Base-by-base conservation (phyloP, 108 stramenopile genomes). In the Mayamaea pseudoterrestris region DNA sequence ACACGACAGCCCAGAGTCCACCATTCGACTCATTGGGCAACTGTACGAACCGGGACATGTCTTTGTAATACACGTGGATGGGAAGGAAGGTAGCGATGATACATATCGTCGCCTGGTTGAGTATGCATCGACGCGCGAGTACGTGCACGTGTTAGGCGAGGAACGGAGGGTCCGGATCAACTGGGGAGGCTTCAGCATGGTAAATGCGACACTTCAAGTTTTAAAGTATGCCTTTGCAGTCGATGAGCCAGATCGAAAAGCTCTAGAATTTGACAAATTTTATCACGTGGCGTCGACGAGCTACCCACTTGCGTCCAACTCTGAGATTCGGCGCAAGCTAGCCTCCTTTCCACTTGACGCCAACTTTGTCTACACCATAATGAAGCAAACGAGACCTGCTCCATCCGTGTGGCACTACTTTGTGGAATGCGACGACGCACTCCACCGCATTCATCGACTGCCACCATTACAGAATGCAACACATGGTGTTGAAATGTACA, bases 151-250 rank as follows among this genome's bases (percentile, higher is more conserved):
- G 0, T 44, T 92, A 9, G 76, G 74, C 21, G 63, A 76, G 45
- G 66, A 73, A 14, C 58, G 73, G 34, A 55, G 93, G 12, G 81
- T 92, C 27, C 70, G 85, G 24, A 88, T 94, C 53, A 86, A 83
- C 58, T 96, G 95, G 95, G 95, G 95, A 29, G 93, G 91, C 1
- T 96, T 83, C 57, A 69, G 66, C 45, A 89, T 96, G 76, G 93
- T 94, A 35, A 80, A 96, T 59, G 93, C 91, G 26, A 94, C 93
- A 11, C 60, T 96, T 41, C 81, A 92, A 57, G 64, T 80, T 45
- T 50, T 81, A 41, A 44, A 74, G 2, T 69, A 75, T 53, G 61
- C 78, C 2, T 45, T 73, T 22, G 68, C 55, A 5, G 25, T 73
- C 2, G 56, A 58, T 25, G 45, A 26, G 7, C 21, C 41, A 1